Percentiles rank a stretch among this genome's conserved stretches.
phyloP scores from a whole-genome alignment of 495 filamentous ascomycete genomes.

The Gamarada debralockiae region DNA sequence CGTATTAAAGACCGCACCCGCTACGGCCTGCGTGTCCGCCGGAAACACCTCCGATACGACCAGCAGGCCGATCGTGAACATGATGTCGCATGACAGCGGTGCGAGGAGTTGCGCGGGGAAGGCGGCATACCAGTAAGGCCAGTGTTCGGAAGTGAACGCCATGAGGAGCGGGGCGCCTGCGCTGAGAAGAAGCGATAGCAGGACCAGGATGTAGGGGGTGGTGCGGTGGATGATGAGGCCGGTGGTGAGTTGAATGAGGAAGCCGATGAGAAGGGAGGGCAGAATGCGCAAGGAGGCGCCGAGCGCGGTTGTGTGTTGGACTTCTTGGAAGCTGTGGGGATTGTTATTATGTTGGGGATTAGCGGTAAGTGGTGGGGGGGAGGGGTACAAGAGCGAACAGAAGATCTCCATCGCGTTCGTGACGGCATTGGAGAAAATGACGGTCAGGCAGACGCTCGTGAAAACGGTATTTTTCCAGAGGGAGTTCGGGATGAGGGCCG shows the following conservation, averaged over 20 bases:
- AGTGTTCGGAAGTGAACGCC: slow-evolving; percentile 35
- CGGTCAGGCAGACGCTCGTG: slow-evolving; percentile 45
- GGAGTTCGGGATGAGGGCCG: slow-evolving; percentile 51
- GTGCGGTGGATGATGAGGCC: slow-evolving; percentile 53
- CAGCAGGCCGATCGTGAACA: slow-evolving; percentile 60
- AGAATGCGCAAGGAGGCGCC: slow-evolving; percentile 49
- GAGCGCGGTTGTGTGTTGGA: slow-evolving; percentile 40
- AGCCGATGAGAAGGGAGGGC: slow-evolving; percentile 48
- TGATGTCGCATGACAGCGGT: slow-evolving; percentile 50
- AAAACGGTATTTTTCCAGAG: slow-evolving; percentile 50
- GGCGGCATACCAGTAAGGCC: slow-evolving; percentile 54
- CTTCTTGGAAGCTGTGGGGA: slow-evolving; percentile 42
- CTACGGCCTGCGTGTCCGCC: slow-evolving; percentile 52
- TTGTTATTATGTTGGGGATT: not conserved
- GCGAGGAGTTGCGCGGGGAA: slow-evolving; percentile 50
- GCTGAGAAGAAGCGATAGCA: slow-evolving; percentile 39
- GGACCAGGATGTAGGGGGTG: slow-evolving; percentile 41
- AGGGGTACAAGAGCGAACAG: slow-evolving; percentile 34
- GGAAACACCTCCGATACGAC: slow-evolving; percentile 55
- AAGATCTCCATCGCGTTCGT: slow-evolving; percentile 49
- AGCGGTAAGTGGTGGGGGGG: not conserved
- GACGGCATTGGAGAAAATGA: slow-evolving; percentile 44
- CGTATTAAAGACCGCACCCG: slow-evolving; percentile 63
- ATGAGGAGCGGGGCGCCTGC: slow-evolving; percentile 51
- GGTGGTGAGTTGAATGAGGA: slow-evolving; percentile 47